A percentile compares a stretch with the other conserved stretches of the same genome.
Evolutionary conservation across 306 rosid species (phyloP).

Genomic region (Vigna reflexopilosa): DNA sequence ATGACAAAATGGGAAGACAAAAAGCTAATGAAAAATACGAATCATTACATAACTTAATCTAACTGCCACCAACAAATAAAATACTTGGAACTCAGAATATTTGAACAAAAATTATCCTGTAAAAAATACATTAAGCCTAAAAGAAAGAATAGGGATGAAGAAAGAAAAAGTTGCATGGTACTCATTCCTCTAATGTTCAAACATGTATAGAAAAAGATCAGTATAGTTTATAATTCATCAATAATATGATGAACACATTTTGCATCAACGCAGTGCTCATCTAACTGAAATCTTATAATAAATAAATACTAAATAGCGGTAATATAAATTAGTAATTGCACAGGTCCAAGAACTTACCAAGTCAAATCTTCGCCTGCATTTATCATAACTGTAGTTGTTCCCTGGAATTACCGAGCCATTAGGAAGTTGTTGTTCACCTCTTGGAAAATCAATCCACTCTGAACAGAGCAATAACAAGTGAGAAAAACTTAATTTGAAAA

Average conservation of each 20-base stretch:
- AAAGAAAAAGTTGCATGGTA: not conserved
- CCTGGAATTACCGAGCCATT: constrained; percentile 68
- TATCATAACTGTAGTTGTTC: constrained; percentile 79
- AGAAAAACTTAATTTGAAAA: constrained; percentile 32
- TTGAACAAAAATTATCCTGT: not conserved
- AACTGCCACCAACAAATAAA: not conserved
- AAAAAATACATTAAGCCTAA: not conserved
- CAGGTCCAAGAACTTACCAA: constrained; percentile 62
- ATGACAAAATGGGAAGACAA: not conserved
- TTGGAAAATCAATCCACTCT: constrained; percentile 99
- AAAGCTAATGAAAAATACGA: not conserved
- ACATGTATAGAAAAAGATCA: constrained; percentile 23
- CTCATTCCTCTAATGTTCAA: constrained; percentile 21
- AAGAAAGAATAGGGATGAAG: constrained; percentile 6
- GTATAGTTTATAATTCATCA: constrained; percentile 31
- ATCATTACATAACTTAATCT: not conserved
- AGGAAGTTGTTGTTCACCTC: constrained; percentile 80
- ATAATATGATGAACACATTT: constrained; percentile 34
- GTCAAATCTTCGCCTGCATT: constrained; percentile 98
- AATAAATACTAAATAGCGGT: constrained; percentile 7
- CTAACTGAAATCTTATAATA: constrained; percentile 38
- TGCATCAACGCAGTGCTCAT: constrained; percentile 8
- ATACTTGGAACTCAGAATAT: not conserved
- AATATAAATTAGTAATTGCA: constrained; percentile 30
- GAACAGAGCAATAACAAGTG: constrained; percentile 42